Percentiles rank a stretch among this genome's conserved stretches.
phyloP scores from a whole-genome alignment of 495 filamentous ascomycete genomes.

The Aspergillus ostianus region DNA sequence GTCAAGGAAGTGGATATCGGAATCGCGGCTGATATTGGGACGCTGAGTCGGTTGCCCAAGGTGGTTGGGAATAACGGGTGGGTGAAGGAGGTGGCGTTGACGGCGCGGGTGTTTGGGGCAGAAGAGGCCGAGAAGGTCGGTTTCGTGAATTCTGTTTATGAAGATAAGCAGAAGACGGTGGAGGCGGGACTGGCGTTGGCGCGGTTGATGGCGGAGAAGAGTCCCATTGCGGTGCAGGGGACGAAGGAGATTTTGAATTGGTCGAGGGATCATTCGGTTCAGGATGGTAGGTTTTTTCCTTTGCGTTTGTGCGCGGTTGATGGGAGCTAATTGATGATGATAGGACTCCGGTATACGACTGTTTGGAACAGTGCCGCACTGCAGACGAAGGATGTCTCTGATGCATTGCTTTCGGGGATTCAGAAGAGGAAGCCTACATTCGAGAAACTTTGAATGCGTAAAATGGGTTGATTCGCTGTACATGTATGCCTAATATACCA shows the following conservation, averaged over 20 bases:
- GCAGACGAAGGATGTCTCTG: slow-evolving; percentile 75
- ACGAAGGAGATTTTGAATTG: slow-evolving; percentile 94
- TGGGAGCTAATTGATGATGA: slow-evolving; percentile 5
- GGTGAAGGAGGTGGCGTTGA: slow-evolving; percentile 88
- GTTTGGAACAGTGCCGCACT: slow-evolving; percentile 84
- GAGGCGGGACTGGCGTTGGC: slow-evolving; percentile 65
- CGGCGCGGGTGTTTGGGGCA: slow-evolving; percentile 71
- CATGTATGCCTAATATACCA: too few relatives aligned
- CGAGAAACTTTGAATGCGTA: slow-evolving; percentile 53
- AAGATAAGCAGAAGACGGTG: slow-evolving; percentile 60
- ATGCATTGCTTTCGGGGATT: slow-evolving; percentile 71
- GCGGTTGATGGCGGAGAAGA: slow-evolving; percentile 70
- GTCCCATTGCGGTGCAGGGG: slow-evolving; percentile 85
- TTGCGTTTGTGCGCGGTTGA: slow-evolving; percentile 4
- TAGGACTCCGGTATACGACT: slow-evolving; percentile 75
- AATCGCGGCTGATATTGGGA: slow-evolving; percentile 90
- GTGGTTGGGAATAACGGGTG: slow-evolving; percentile 73
- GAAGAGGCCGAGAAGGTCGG: slow-evolving; percentile 81
- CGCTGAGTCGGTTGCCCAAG: slow-evolving; percentile 81
- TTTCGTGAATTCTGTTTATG: slow-evolving; percentile 77
- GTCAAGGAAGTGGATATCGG: slow-evolving; percentile 98
- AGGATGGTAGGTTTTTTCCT: slow-evolving; percentile 61
- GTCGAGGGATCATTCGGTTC: slow-evolving; percentile 71
- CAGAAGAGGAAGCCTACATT: slow-evolving; percentile 80
- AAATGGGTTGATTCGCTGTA: background rate